phyloP scores from a whole-genome alignment of 192 early-diverging fungal species.

The Radiomyces spectabilis region DNA sequence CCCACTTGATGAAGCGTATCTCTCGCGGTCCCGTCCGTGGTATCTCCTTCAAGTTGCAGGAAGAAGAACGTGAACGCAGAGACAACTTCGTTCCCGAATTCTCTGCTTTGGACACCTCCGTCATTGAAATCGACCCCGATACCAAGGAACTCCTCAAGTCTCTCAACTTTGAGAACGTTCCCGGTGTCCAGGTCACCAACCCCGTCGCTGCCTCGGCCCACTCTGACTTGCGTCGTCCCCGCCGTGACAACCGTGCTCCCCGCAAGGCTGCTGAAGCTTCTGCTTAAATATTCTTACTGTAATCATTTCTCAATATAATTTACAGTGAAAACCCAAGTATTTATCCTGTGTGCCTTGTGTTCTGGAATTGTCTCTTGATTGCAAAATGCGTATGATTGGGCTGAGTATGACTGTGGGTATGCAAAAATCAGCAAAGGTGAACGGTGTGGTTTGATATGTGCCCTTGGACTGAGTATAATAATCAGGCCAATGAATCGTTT shows the following conservation, averaged over 20 bases:
- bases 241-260: conserved; percentile 17
- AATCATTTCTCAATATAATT: no score
- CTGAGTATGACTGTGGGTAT: no score
- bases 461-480: no score
- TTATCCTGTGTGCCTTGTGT: no score
- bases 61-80: conserved; percentile 99
- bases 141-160: conserved; percentile 95
- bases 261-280: conserved; percentile 20
- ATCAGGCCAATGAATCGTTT: no score
- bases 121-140: conserved; percentile 93
- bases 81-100: conserved; percentile 99
- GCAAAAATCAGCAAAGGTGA: no score
- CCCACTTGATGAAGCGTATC: conserved; percentile 99
- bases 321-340: no score
- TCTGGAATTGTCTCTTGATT: no score
- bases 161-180: conserved; percentile 90
- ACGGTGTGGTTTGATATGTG: no score
- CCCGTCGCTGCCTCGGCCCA: conserved; percentile 22
- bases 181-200: conserved; percentile 67
- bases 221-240: conserved; percentile 24
- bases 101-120: conserved; percentile 87
- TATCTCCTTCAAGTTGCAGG: conserved; percentile 99
- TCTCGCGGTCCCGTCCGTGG: conserved; percentile 97
- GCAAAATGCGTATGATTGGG: no score
- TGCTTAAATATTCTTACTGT: conserved; percentile 13